Evolutionary conservation across 2,329 filamentous ascomycete genomes (phyloP), one percentile per base, ranked within the genome.

Genomic region (Aureobasidium pullulans): DNA sequence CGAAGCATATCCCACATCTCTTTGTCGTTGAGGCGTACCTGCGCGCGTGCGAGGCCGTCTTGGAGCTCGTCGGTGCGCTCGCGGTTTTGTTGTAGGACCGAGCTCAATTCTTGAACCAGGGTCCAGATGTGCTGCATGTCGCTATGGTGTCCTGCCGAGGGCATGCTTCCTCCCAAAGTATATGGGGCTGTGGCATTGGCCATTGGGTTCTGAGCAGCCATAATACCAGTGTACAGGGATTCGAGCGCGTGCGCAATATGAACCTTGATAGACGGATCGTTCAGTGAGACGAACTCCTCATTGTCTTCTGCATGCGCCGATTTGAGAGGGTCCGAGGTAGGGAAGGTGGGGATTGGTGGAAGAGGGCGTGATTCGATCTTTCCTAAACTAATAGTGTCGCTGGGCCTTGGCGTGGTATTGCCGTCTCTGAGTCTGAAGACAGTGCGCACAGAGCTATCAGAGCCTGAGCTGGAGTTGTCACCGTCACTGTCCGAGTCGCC

Each of bases 71-170:
- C 61, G 64, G 68, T 71, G 23, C 71, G 66, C 62, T 72, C 68
- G 34, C 70, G 63, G 48, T 72, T 73, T 61, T 71, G 68, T 62
- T 71, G 68, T 40, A 73, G 61, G 65, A 66, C 68, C 16, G 66
- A 67, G 19, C 67, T 67, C 58, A 73, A 61, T 19, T 63, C 62
- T 59, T 73, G 70, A 65, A 73, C 70, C 46, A 71, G 66, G 52
- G 68, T 62, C 70, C 71, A 71, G 53, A 73, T 64, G 13, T 67
- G 68, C 60, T 71, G 69, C 70, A 73, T 72, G 54, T 73, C 71
- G 61, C 66, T 66, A 62, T 70, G 70, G 61, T 73, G 69, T n/a
- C 70, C 71, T 13, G 70, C 70, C 15, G 69, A 66, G 3, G 70
- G 70, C 66, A 71, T 63, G 8, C 59, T 54, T 40, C 65, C 65